phyloP scores from a whole-genome alignment of 2,329 filamentous ascomycete genomes.

The Arachnopeziza araneosa region DNA sequence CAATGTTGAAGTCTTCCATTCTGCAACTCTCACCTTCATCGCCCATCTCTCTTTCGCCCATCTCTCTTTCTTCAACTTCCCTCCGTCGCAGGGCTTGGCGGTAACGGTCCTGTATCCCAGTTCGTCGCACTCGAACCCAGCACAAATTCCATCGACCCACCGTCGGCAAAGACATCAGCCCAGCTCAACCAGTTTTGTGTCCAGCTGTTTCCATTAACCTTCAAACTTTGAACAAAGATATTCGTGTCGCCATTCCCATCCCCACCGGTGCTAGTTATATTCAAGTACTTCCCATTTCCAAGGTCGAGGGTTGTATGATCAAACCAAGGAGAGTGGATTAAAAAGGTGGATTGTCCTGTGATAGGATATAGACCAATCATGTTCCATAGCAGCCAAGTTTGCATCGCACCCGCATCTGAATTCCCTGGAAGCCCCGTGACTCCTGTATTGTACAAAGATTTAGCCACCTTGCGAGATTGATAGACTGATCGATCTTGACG shows the following conservation, averaged over 20 bases:
- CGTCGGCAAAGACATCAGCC: conserved; percentile 58
- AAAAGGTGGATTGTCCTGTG: conserved; percentile 62
- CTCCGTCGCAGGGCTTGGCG: conserved; percentile 50
- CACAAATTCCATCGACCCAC: conserved; percentile 58
- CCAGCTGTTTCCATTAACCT: conserved; percentile 60
- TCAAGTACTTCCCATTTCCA: conserved; percentile 46
- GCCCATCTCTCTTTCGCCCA: neutral
- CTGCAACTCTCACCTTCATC: too few relatives aligned
- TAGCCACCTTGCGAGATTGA: conserved; percentile 53
- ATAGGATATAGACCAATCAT: conserved; percentile 65
- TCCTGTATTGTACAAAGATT: conserved; percentile 46
- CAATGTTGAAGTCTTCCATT: too few relatives aligned
- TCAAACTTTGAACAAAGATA: conserved; percentile 59
- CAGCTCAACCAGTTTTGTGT: conserved; percentile 56
- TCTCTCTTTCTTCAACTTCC: neutral
- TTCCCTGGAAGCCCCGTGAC: conserved; percentile 60
- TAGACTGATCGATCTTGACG: conserved; percentile 56
- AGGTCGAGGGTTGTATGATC: conserved; percentile 53
- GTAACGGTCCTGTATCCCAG: conserved; percentile 49
- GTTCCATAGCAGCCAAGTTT: conserved; percentile 63
- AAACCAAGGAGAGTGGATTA: conserved; percentile 61
- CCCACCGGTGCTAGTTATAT: conserved; percentile 48
- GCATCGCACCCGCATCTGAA: conserved; percentile 67
- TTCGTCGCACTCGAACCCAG: conserved; percentile 45
- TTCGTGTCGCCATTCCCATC: conserved; percentile 39